Evolutionary conservation across 225 moss, liverwort and hornwort genomes (phyloP), one percentile per base, ranked within the genome.

Genomic region (Sphagnum tenellum): DNA sequence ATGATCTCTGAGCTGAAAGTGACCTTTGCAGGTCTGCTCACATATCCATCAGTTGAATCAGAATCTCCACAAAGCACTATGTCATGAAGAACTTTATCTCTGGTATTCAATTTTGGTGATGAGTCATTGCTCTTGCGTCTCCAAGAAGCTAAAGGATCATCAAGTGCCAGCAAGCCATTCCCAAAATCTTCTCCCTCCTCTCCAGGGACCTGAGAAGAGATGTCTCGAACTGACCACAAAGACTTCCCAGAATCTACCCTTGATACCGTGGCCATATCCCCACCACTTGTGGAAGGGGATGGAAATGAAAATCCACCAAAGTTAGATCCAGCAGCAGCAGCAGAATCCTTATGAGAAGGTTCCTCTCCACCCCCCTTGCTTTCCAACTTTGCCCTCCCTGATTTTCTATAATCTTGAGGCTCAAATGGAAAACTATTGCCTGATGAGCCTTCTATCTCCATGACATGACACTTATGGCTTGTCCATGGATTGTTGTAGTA

Each of bases 121-220:
- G 90, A 93, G 69, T 93, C 93, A 76, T 89, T 98, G 85, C 96
- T 98, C 82, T 90, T 92, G 69, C 98, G 89, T 81, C 92, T 98
- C 89, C 98, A 98, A 73, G 86, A 86, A 80, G 98, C 98, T 14
- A 98, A 76, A 61, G 98, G 90, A 62, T 93, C 93, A 70, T 86
- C 89, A 64, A 90, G 86, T 66, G 83, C 93, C 72, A 86, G 65
- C 74, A 90, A 73, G 70, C 90, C 92, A 69, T 88, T 89, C 46
- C 85, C 89, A 55, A 79, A 85, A 60, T 90, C 88, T 78, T 89
- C 90, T 58, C 75, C 77, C 64, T 87, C 90, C 60, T 87, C 91
- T 74, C 91, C 94, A 54, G 57, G 73, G 58, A 78, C 80, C 75
- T 79, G 88, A 56, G 85, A 81, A 49, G 82, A 77, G 73, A 92